These are phyloP conservation scores for Leavenworthia alabamica DNA, from an alignment of 345 rosid species.

Conservation along the genomic window DNA sequence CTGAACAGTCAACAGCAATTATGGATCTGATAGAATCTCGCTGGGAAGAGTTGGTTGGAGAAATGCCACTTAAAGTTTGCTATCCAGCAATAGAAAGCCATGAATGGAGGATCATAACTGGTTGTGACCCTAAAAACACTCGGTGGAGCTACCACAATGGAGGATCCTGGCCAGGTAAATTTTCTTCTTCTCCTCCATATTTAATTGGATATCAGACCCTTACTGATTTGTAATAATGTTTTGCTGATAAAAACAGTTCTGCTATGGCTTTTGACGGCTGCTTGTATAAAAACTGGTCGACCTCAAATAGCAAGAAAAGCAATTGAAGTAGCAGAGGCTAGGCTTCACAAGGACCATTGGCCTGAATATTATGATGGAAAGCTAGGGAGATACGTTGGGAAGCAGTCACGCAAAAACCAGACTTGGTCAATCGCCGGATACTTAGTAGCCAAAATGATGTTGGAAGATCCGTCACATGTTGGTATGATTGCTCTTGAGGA, in stretches of 20 bases:
- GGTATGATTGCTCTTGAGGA: slow-evolving; percentile 87
- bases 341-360: slow-evolving; percentile 76
- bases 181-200: no score
- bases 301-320: slow-evolving; percentile 90
- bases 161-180: slow-evolving; percentile 96
- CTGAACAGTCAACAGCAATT: slow-evolving; percentile 83
- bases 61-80: slow-evolving; percentile 90
- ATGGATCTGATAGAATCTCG: slow-evolving; percentile 96
- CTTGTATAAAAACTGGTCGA: slow-evolving; percentile 85
- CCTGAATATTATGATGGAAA: slow-evolving; percentile 95
- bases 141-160: slow-evolving; percentile 99
- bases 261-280: slow-evolving; percentile 87
- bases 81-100: slow-evolving; percentile 93
- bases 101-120: slow-evolving; percentile 84
- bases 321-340: slow-evolving; percentile 64
- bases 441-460: slow-evolving; percentile 91
- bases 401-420: slow-evolving; percentile 75
- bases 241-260: slow-evolving; percentile 46
- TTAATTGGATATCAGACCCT: neutral
- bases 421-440: slow-evolving; percentile 96
- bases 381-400: slow-evolving; percentile 80
- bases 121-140: slow-evolving; percentile 93
- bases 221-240: neutral
- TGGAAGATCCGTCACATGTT: slow-evolving; percentile 89
- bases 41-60: slow-evolving; percentile 95